Evolutionary conservation across 805 yeast species (phyloP).

Genomic region (Zygosaccharomyces siamensis): DNA sequence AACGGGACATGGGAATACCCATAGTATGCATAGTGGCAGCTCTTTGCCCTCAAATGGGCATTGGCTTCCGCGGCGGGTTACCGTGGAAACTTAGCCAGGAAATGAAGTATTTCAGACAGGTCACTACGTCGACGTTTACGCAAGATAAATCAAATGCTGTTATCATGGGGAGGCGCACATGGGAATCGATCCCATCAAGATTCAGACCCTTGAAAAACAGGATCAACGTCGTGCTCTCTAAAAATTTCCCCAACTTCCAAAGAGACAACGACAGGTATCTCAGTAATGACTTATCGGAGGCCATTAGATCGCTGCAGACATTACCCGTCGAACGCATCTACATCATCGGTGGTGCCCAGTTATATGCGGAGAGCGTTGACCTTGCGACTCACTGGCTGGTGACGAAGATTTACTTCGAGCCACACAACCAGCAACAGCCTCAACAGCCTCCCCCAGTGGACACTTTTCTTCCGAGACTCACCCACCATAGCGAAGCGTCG

Average conservation of each 20-base stretch:
- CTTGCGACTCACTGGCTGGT: slow-evolving; percentile 54
- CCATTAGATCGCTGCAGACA: slow-evolving; percentile 35
- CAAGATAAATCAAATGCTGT: slow-evolving; percentile 60
- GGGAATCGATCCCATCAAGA: slow-evolving; percentile 85
- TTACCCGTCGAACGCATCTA: slow-evolving; percentile 53
- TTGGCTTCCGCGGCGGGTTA: slow-evolving; percentile 72
- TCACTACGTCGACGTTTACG: slow-evolving; percentile 48
- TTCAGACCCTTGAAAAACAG: slow-evolving; percentile 81
- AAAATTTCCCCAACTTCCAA: background rate
- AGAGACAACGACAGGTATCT: slow-evolving; percentile 3
- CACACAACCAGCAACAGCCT: slow-evolving; percentile 17
- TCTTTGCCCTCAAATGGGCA: slow-evolving; percentile 71
- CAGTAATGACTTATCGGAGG: slow-evolving; percentile 41
- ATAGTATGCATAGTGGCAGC: slow-evolving; percentile 81
- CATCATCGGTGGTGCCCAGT: slow-evolving; percentile 89
- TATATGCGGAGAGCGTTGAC: slow-evolving; percentile 55
- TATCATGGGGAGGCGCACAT: slow-evolving; percentile 92
- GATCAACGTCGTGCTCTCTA: slow-evolving; percentile 67
- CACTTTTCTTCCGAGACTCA: slow-evolving; percentile 50
- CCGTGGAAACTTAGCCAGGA: slow-evolving; percentile 88
- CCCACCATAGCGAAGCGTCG: slow-evolving; percentile 16
- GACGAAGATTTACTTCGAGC: slow-evolving; percentile 54
- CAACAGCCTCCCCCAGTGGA: slow-evolving; percentile 52
- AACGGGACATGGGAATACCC: slow-evolving; percentile 21
- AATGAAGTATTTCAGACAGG: slow-evolving; percentile 75